Evolutionary conservation across 345 rosid genomes (phyloP), one percentile per base, ranked within the genome.

Genomic region (Rhizophora mangle): DNA sequence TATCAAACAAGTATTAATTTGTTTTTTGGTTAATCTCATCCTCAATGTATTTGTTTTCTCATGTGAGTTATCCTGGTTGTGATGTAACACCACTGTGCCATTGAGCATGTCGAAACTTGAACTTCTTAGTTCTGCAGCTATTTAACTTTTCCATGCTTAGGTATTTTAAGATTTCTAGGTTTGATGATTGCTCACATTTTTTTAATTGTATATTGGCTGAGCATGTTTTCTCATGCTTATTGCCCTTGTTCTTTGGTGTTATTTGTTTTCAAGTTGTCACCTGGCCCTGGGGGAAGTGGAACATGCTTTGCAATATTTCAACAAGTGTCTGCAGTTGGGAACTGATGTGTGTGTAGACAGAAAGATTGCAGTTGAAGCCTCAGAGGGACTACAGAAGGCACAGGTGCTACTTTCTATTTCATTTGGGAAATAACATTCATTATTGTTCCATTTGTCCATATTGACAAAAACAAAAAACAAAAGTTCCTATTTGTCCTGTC

Each of bases 201-300:
- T 11, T 27, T 56, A 56, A 31, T 24, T 56, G 60, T 27, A 56
- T 60, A 27, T 72, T 60, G 67, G 58, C 51, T 22, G 32, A n/a
- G 5, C 21, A 13, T 73, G 10, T 22, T 55, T 61, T 65, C 69
- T 61, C 73, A 36, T 37, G 65, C 68, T 68, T 56, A 68, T 79
- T 72, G 67, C 63, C 66, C 60, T 68, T 49, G 10, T 56, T 49
- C 10, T 62, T 73, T 67, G 49, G 75, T 71, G 49, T 43, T 24
- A 24, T 27, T 66, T 21, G 71, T 68, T 71, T 57, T 55, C 55
- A 72, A 96, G 99, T 81, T 96, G 99, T 79, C 79, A 79, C 76
- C 98, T 96, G 85, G 85, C 86, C 70, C 92, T 96, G 74, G 99
- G 99, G 73, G 95, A 96, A 82, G 77, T 86, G 77, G 96, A 92